Evolutionary conservation across 768 basidiomycete genomes (phyloP), one percentile per base, ranked within the genome.

Genomic region (Psilocybe azurescens): DNA sequence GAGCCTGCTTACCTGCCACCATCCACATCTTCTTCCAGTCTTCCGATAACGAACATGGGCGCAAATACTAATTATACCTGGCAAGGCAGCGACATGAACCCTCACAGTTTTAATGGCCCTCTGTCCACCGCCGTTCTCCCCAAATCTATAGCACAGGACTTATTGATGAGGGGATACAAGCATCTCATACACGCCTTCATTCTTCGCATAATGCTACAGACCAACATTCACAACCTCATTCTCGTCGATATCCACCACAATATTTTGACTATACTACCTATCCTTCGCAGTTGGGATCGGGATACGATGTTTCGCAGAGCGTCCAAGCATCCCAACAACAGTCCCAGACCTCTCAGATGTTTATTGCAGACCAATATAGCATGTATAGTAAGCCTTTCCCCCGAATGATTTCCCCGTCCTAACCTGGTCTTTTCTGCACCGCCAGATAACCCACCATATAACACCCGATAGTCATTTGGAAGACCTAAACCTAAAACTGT

Each of bases 121-220:
- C 68, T 91, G 47, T 89, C 90, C 20, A 91, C 90, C 16, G 88
- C 89, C 0, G 89, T 89, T 28, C 80, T 92, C 47, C 89, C 0
- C 89, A 90, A 64, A 77, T 88, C 67, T 92, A 90, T 70, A 91
- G 89, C 74, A 90, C 90, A 3, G 90, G 89, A 0, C 74, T 91
- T 51, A 79, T 84, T 2, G 87, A 87, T 62, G 84, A 85, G 44
- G 81, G 63, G 7, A 18, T 56, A 10, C 66, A 61, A 18, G 44
- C 54, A 13, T 50, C 61, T 3, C 59, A 56, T 48, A 63, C 64
- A 51, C 70, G 60, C 33, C 28, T 60, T 49, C 61, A 61, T 49
- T 59, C 70, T 28, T 6, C 47, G 32, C 38, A 47, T 56, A 28
- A 44, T 56, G 5, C 49, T 24, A 18, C 66, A 14, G 62, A 66